Evolutionary conservation across 2,329 filamentous ascomycete species (phyloP).

Genomic region (Falciphora oryzae): DNA sequence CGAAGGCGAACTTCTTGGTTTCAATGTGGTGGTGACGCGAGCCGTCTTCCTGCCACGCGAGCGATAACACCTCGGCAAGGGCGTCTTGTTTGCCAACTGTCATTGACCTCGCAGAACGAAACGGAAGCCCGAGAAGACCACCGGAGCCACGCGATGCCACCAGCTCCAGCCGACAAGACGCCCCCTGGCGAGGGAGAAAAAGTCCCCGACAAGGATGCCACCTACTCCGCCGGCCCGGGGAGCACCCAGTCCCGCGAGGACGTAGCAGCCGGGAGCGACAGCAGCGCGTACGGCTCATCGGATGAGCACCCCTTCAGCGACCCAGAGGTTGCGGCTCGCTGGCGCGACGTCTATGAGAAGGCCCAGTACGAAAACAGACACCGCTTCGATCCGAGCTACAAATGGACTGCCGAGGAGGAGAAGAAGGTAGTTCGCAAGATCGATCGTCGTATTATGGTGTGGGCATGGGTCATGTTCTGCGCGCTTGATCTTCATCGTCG

Average conservation of each 20-base stretch:
- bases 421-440: conserved; percentile 48
- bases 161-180: neutral
- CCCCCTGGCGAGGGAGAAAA: neutral
- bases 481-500: conserved; percentile 58
- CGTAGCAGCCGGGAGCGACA: neutral
- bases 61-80: neutral
- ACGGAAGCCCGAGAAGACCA: neutral
- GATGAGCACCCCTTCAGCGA: conserved; percentile 26
- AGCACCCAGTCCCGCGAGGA: neutral
- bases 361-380: conserved; percentile 38
- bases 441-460: conserved; percentile 34
- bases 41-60: too few species aligned
- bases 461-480: conserved; percentile 48
- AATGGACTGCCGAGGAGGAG: conserved; percentile 55
- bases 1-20: too few species aligned
- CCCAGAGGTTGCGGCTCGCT: conserved; percentile 24
- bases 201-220: neutral
- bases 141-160: neutral
- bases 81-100: neutral
- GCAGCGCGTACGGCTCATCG: conserved; percentile 7
- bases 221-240: neutral
- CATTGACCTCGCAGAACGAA: neutral
- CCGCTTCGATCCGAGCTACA: conserved; percentile 32
- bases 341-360: conserved; percentile 28
- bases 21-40: neutral